These are phyloP conservation scores for Penicillium arizonense DNA, from an alignment of 495 filamentous ascomycete genomes.

Conservation along the genomic window DNA sequence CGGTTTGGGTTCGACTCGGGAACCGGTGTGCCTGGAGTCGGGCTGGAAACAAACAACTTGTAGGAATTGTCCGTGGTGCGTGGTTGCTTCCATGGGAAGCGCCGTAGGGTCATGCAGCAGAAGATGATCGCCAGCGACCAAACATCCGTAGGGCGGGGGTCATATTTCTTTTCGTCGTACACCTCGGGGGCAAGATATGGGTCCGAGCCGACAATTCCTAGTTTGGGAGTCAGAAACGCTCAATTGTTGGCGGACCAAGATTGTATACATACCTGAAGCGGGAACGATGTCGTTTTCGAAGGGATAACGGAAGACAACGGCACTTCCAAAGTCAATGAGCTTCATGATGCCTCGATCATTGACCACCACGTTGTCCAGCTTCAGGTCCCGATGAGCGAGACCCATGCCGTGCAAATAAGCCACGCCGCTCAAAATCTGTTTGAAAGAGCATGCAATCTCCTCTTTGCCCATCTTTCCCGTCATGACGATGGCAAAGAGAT, in stretches of 20 bases:
- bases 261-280: slow-evolving; percentile 68
- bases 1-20: slow-evolving; percentile 46
- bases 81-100: slow-evolving; percentile 97
- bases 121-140: slow-evolving; percentile 99
- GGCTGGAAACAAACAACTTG: slow-evolving; percentile 81
- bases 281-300: slow-evolving; percentile 91
- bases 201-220: slow-evolving; percentile 96
- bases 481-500: slow-evolving; percentile 99
- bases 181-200: slow-evolving; percentile 97
- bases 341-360: slow-evolving; percentile 99
- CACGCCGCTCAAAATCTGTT: slow-evolving; percentile 95
- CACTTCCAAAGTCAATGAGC: slow-evolving; percentile 98
- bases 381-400: slow-evolving; percentile 91
- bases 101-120: slow-evolving; percentile 94
- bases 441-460: slow-evolving; percentile 85
- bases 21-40: slow-evolving; percentile 52
- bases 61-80: slow-evolving; percentile 91
- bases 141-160: slow-evolving; percentile 90
- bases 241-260: too few species aligned
- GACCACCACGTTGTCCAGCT: slow-evolving; percentile 97
- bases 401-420: slow-evolving; percentile 97
- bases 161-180: slow-evolving; percentile 91
- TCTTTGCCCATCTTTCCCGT: slow-evolving; percentile 95
- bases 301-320: slow-evolving; percentile 93
- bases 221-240: slow-evolving; percentile 1